Conservation (phyloP, 768 basidiomycete genomes). For the Boletus patriciae region DNA sequence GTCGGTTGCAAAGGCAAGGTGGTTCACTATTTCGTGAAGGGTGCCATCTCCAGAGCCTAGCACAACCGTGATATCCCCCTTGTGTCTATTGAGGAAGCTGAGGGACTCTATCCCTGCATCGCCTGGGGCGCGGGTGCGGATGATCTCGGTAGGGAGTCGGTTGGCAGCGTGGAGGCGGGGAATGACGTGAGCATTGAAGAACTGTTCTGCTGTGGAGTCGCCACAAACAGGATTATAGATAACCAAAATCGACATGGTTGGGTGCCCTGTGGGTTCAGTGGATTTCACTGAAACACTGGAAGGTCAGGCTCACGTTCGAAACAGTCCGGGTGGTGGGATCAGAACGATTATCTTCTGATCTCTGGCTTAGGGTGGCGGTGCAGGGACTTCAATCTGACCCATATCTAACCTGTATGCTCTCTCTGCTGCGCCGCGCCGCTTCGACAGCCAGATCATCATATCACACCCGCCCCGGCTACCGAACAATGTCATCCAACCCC, state of each 20-base stretch:
- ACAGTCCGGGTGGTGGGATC: not conserved
- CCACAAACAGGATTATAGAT: constrained; percentile 81
- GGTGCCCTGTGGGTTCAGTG: not conserved
- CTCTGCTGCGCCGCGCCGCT: constrained; percentile 15
- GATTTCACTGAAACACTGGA: not conserved
- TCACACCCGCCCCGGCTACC: not conserved
- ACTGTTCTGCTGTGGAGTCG: constrained; percentile 49
- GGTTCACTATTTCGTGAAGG: constrained; percentile 82
- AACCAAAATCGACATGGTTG: constrained; percentile 51
- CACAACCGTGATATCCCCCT: constrained; percentile 45
- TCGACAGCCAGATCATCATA: not conserved
- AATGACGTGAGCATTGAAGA: constrained; percentile 61
- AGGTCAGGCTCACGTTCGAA: constrained; percentile 4
- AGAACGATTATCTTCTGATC: too few relatives aligned
- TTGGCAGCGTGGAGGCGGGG: constrained; percentile 53
- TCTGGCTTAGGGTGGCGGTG: too few relatives aligned
- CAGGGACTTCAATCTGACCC: not conserved
- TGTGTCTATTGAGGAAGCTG: constrained; percentile 38
- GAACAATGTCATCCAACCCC: constrained; percentile 33
- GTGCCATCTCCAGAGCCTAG: constrained; percentile 91
- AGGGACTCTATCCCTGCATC: constrained; percentile 55
- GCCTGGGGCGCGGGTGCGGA: constrained; percentile 50
- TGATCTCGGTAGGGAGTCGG: constrained; percentile 34
- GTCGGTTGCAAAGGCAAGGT: constrained; percentile 35
- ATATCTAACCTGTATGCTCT: constrained; percentile 9